These are phyloP conservation scores for Nicotiana attenuata DNA, from an alignment of 257 asterid genomes.

Conservation along the genomic window DNA sequence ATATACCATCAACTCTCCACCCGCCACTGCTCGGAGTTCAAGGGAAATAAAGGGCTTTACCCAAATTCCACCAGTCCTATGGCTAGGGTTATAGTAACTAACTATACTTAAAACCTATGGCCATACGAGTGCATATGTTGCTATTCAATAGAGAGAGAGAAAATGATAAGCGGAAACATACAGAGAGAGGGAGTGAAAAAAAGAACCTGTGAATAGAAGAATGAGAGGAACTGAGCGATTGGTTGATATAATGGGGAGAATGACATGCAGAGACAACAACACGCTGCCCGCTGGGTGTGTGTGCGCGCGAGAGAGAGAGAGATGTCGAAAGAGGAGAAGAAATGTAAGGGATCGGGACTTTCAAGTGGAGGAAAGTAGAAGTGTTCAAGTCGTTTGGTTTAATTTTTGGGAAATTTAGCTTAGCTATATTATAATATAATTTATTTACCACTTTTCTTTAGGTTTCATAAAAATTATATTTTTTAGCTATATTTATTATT, in stretches of 20 bases:
- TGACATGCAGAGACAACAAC: neutral
- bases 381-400: too few relatives aligned
- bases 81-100: neutral
- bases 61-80: neutral
- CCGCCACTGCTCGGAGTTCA: too few relatives aligned
- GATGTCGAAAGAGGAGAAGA: neutral
- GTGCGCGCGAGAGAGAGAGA: neutral
- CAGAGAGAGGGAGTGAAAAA: neutral
- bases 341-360: neutral
- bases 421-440: too few relatives aligned
- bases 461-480: too few relatives aligned
- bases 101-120: neutral
- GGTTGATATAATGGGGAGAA: neutral
- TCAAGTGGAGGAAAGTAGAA: neutral
- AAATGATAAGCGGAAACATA: neutral
- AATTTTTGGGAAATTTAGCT: too few relatives aligned
- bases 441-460: too few relatives aligned
- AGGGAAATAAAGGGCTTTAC: neutral
- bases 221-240: neutral
- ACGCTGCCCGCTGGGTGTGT: neutral
- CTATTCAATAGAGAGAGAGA: neutral
- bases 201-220: neutral
- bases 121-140: neutral
- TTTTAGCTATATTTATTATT: too few relatives aligned
- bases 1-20: too few relatives aligned